phyloP scores from a whole-genome alignment of 257 asterid genomes.

The Verbena officinalis region DNA sequence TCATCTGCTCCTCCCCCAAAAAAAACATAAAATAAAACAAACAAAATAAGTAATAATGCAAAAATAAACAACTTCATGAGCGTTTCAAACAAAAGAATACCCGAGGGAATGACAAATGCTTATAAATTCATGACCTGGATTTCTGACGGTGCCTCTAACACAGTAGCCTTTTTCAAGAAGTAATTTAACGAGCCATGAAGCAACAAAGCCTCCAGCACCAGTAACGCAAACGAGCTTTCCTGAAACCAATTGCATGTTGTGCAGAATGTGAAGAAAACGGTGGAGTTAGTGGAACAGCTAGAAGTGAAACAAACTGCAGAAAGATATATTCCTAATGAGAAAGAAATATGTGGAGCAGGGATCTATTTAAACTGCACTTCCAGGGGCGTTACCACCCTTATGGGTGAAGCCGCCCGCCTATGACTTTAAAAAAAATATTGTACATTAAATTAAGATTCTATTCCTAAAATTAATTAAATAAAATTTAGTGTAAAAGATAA shows the following conservation, averaged over 20 bases:
- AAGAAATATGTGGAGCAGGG: no score
- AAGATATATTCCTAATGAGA: no score
- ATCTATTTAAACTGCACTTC: no score
- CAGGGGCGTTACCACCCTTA: no score
- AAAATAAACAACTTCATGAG: neutral
- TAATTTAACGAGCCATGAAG: constrained; percentile 91
- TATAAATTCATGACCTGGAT: constrained; percentile 60
- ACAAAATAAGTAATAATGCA: neutral
- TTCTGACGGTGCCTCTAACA: constrained; percentile 88
- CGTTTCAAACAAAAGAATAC: neutral
- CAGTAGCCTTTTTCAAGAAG: constrained; percentile 86
- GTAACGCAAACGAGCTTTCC: constrained; percentile 88
- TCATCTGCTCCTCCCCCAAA: constrained; percentile 61
- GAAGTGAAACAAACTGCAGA: no score
- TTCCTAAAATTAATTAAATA: no score
- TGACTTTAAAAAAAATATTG: no score
- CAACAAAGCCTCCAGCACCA: constrained; percentile 98
- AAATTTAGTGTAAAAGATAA: no score
- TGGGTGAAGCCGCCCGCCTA: no score
- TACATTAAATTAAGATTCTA: no score
- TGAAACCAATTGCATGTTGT: constrained; percentile 69
- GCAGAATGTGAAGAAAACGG: neutral
- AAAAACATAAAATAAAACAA: neutral
- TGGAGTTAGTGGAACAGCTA: no score
- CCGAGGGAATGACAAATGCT: neutral